phyloP scores from a whole-genome alignment of 345 rosid genomes.

The Eucalyptus regnans region DNA sequence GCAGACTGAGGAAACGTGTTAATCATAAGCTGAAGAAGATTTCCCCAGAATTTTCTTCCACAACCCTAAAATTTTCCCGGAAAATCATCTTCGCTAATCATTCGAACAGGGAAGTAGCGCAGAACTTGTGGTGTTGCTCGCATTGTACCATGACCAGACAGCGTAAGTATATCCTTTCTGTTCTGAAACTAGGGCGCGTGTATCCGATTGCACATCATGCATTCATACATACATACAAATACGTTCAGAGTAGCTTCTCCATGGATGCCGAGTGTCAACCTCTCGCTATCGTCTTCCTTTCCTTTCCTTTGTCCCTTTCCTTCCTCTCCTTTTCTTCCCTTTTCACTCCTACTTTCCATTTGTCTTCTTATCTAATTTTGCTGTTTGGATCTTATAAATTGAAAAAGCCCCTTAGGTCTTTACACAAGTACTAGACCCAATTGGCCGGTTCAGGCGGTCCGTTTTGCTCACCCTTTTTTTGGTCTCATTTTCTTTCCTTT shows the following conservation, averaged over 20 bases:
- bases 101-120: neutral
- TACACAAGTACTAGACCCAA: neutral
- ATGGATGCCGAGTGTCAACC: neutral
- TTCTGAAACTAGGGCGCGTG: neutral
- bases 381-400: neutral
- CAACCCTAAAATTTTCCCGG: neutral
- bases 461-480: accelerated
- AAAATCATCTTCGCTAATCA: neutral
- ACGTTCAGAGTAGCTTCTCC: neutral
- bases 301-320: neutral
- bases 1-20: neutral
- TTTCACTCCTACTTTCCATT: neutral
- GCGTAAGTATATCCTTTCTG: neutral
- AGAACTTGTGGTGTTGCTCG: neutral
- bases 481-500: neutral
- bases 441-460: accelerated
- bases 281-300: neutral
- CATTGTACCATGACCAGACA: neutral
- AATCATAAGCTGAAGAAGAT: neutral
- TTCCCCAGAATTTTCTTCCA: neutral
- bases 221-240: neutral
- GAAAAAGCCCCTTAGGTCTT: neutral
- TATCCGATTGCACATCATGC: neutral
- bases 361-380: neutral
- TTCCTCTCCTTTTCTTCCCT: neutral